A percentile compares a stretch with the other conserved stretches of the same genome.
Evolutionary conservation across 2,329 filamentous ascomycete genomes (phyloP).

Genomic region (Chaetomium globosum): DNA sequence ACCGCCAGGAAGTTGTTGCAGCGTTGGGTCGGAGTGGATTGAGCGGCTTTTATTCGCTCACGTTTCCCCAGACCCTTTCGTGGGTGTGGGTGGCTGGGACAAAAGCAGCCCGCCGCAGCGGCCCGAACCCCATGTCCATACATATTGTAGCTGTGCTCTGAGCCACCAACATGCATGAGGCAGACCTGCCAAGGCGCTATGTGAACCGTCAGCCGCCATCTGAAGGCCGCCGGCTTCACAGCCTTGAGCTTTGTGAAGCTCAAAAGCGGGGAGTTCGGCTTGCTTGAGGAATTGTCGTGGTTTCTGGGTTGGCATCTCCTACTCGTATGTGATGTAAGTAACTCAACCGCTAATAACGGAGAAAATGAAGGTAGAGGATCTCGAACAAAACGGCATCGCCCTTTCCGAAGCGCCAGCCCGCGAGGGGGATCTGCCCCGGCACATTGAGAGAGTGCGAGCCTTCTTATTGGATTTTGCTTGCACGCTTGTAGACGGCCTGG

Average conservation of each 20-base stretch:
- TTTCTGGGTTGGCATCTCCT: background rate
- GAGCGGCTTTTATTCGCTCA: background rate
- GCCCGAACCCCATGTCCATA: background rate
- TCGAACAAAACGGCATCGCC: background rate
- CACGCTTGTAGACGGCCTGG: background rate
- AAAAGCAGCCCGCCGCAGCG: background rate
- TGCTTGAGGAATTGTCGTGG: background rate
- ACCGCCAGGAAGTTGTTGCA: background rate
- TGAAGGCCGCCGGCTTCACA: background rate
- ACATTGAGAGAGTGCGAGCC: background rate
- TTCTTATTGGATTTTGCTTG: background rate
- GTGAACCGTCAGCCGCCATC: background rate
- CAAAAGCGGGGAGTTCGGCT: background rate
- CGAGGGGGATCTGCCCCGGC: background rate
- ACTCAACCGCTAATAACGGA: background rate
- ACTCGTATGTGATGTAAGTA: background rate
- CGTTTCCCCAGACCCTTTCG: background rate
- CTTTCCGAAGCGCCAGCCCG: background rate
- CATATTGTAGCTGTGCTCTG: background rate
- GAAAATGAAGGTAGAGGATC: slow-evolving; percentile 1
- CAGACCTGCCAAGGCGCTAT: background rate
- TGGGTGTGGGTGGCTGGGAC: background rate
- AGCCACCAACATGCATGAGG: slow-evolving; percentile 5
- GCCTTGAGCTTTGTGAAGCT: background rate
- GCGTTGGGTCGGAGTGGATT: background rate